These are phyloP conservation scores for Hypoxylon rubiginosum DNA, from an alignment of 2,329 filamentous ascomycete species.

Conservation along the genomic window DNA sequence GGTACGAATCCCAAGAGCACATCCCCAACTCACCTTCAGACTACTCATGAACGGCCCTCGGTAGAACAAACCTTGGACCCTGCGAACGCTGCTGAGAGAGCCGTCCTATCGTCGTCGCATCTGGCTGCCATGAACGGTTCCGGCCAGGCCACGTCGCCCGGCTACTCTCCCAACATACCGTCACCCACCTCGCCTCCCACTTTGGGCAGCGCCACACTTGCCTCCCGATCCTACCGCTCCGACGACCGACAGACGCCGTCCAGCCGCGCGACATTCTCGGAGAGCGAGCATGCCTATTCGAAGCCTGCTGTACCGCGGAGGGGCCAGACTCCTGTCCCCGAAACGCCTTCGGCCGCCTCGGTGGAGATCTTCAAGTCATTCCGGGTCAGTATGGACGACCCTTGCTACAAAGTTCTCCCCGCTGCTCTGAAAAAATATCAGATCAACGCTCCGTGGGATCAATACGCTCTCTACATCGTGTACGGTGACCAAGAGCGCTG, in stretches of 20 bases:
- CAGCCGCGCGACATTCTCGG: conserved; percentile 67
- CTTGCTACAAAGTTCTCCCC: conserved; percentile 95
- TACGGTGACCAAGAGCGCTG: conserved; percentile 99
- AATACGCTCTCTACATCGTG: conserved; percentile 98
- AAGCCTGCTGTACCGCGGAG: conserved; percentile 65
- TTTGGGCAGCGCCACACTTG: conserved; percentile 66
- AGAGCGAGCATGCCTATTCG: conserved; percentile 61
- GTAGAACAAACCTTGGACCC: conserved; percentile 77
- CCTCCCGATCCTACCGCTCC: conserved; percentile 70
- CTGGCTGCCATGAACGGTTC: conserved; percentile 78
- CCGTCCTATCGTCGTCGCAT: conserved; percentile 76
- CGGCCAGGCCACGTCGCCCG: conserved; percentile 66
- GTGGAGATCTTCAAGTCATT: conserved; percentile 99
- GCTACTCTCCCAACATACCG: conserved; percentile 76
- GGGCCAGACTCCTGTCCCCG: conserved; percentile 72
- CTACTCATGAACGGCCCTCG: conserved; percentile 74
- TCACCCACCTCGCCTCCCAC: conserved; percentile 78
- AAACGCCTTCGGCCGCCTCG: conserved; percentile 71
- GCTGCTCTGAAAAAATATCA: conserved; percentile 98
- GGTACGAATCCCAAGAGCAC: conserved; percentile 80
- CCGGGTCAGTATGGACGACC: conserved; percentile 97
- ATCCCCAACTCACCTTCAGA: conserved; percentile 80
- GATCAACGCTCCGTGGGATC: conserved; percentile 96
- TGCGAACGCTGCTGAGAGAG: conserved; percentile 75
- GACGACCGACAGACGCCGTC: conserved; percentile 68